These are phyloP conservation scores for Saccharomycopsis fibuligera DNA, from an alignment of 805 yeast genomes.

Conservation along the genomic window DNA sequence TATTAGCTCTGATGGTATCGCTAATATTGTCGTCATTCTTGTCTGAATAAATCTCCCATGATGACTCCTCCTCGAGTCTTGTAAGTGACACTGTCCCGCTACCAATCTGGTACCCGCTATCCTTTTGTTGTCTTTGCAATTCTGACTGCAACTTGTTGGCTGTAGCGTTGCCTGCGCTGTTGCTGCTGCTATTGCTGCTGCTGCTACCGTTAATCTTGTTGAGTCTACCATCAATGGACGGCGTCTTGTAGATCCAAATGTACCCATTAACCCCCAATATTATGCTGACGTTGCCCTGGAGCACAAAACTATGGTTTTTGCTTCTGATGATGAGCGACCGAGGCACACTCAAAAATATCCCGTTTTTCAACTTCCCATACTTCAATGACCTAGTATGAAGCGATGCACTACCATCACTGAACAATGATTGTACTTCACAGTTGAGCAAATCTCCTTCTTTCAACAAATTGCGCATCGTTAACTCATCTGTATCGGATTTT, in stretches of 20 bases:
- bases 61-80: conserved; percentile 83
- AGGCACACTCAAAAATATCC: conserved; percentile 76
- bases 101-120: conserved; percentile 42
- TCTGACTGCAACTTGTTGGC: conserved; percentile 32
- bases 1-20: conserved; percentile 56
- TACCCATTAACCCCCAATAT: conserved; percentile 94
- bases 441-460: conserved; percentile 95
- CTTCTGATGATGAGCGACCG: conserved; percentile 76
- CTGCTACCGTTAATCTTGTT: conserved; percentile 21
- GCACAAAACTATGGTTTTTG: conserved; percentile 76
- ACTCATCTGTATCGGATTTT: conserved; percentile 90
- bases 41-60: conserved; percentile 94
- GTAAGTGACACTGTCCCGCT: conserved; percentile 66
- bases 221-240: conserved; percentile 26
- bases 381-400: conserved; percentile 92
- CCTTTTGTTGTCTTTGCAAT: conserved; percentile 24
- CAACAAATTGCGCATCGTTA: conserved; percentile 88
- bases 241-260: conserved; percentile 81
- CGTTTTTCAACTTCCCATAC: conserved; percentile 93
- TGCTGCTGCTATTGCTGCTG: conserved; percentile 23
- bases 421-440: conserved; percentile 91
- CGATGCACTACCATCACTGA: conserved; percentile 86
- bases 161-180: conserved; percentile 16
- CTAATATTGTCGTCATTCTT: conserved; percentile 67
- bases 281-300: conserved; percentile 92